Evolutionary conservation across 1,284 basidiomycete species (phyloP).

Genomic region (Singerocomus inundabilis): DNA sequence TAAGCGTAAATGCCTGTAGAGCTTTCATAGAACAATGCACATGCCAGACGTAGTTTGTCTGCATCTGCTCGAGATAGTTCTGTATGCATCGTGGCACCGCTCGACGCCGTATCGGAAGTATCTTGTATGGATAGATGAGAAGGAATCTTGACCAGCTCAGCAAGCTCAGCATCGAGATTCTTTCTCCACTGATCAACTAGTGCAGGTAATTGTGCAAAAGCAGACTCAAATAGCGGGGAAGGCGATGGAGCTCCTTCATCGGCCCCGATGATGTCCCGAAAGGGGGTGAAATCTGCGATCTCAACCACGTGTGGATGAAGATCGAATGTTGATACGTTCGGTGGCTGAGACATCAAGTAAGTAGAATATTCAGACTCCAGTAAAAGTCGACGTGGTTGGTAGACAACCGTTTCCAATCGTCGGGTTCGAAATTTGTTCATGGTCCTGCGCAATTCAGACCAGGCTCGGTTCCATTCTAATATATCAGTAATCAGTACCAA

Average conservation of each 20-base stretch:
- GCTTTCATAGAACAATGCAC: neutral
- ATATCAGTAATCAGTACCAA: neutral
- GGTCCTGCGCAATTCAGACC: conserved; percentile 1
- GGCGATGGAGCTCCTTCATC: neutral
- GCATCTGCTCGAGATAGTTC: neutral
- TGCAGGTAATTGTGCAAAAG: conserved; percentile 12
- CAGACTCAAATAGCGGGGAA: conserved; percentile 6
- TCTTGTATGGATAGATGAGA: neutral
- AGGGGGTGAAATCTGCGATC: conserved; percentile 4
- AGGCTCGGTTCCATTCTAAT: conserved; percentile 9
- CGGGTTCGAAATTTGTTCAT: conserved; percentile 6
- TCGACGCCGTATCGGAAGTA: neutral
- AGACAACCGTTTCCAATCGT: conserved; percentile 11
- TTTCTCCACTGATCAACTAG: conserved; percentile 12
- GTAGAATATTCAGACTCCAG: conserved; percentile 3
- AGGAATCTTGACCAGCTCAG: conserved; percentile 7
- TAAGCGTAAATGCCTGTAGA: neutral
- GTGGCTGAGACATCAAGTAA: conserved; percentile 1
- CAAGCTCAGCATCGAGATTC: conserved; percentile 5
- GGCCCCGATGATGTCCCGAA: conserved; percentile 8
- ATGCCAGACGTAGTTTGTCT: conserved; percentile 7
- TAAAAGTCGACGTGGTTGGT: conserved; percentile 3
- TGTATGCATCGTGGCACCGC: neutral
- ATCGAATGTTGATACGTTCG: neutral
- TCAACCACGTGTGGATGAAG: conserved; percentile 15